phyloP scores from a whole-genome alignment of 1,284 basidiomycete species.

The Ustilago curta region DNA sequence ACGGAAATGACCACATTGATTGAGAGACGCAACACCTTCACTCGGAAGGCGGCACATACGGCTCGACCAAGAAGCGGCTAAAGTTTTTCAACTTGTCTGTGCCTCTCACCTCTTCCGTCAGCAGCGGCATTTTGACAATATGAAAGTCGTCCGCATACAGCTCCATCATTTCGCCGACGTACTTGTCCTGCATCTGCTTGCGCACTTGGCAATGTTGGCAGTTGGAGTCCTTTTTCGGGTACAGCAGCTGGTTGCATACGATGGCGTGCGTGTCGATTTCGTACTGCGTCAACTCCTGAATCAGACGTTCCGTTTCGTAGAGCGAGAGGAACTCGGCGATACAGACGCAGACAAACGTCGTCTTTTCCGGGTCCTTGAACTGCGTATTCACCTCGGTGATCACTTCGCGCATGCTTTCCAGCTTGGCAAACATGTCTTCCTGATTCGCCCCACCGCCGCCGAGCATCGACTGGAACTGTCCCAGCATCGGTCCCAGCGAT shows the following conservation, averaged over 20 bases:
- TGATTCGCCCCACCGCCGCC: slow-evolving; percentile 75
- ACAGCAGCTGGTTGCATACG: slow-evolving; percentile 95
- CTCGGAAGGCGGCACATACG: slow-evolving; percentile 57
- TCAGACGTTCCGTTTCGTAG: slow-evolving; percentile 97
- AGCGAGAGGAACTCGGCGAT: slow-evolving; percentile 98
- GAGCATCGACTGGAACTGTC: slow-evolving; percentile 89
- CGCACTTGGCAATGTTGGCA: slow-evolving; percentile 95
- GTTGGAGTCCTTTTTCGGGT: slow-evolving; percentile 88
- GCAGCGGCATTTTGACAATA: slow-evolving; percentile 79
- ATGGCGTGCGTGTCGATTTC: slow-evolving; percentile 99
- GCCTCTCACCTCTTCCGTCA: slow-evolving; percentile 96
- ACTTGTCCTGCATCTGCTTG: slow-evolving; percentile 91
- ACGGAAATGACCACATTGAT: no score
- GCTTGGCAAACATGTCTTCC: slow-evolving; percentile 93
- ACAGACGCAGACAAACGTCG: slow-evolving; percentile 93
- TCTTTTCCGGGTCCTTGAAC: slow-evolving; percentile 99
- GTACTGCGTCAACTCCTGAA: slow-evolving; percentile 94
- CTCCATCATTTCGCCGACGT: slow-evolving; percentile 66
- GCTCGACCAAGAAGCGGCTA: slow-evolving; percentile 59
- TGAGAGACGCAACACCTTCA: no score
- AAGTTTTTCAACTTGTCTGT: slow-evolving; percentile 86
- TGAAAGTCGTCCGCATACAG: slow-evolving; percentile 68
- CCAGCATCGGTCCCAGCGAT: slow-evolving; percentile 89
- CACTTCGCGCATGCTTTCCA: slow-evolving; percentile 94
- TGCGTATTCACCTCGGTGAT: slow-evolving; percentile 99